phyloP scores from a whole-genome alignment of 306 rosid species.

The Argentina anserina region DNA sequence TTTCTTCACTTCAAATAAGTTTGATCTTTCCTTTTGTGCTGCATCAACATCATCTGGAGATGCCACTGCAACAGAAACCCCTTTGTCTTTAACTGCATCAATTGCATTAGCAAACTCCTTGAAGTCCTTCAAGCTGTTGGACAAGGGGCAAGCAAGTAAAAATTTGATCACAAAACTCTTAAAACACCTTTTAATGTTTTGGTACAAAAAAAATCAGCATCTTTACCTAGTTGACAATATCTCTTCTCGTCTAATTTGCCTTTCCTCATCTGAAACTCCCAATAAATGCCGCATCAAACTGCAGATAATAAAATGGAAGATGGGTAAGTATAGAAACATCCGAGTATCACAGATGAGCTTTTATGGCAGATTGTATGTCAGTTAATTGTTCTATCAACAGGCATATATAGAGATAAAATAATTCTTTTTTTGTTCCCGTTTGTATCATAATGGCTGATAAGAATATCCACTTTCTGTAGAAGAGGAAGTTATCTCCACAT shows the following conservation, averaged over 20 bases:
- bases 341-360: neutral
- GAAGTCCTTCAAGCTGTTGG: conserved; percentile 81
- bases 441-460: neutral
- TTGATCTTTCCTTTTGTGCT: conserved; percentile 54
- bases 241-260: conserved; percentile 82
- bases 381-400: neutral
- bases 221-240: conserved; percentile 81
- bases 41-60: conserved; percentile 79
- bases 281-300: conserved; percentile 79
- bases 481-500: conserved; percentile 20
- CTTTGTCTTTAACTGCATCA: conserved; percentile 77
- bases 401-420: neutral
- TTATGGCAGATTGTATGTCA: neutral
- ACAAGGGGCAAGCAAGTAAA: conserved; percentile 4
- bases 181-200: neutral
- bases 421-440: neutral
- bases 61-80: conserved; percentile 92
- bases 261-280: conserved; percentile 91
- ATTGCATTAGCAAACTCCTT: conserved; percentile 61
- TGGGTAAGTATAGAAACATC: conserved; percentile 11
- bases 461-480: neutral
- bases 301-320: neutral
- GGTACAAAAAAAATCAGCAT: neutral
- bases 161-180: neutral
- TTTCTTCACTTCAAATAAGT: conserved; percentile 80